Base-by-base conservation (phyloP, 1,284 basidiomycete species). In the Cronartium ribicola region DNA sequence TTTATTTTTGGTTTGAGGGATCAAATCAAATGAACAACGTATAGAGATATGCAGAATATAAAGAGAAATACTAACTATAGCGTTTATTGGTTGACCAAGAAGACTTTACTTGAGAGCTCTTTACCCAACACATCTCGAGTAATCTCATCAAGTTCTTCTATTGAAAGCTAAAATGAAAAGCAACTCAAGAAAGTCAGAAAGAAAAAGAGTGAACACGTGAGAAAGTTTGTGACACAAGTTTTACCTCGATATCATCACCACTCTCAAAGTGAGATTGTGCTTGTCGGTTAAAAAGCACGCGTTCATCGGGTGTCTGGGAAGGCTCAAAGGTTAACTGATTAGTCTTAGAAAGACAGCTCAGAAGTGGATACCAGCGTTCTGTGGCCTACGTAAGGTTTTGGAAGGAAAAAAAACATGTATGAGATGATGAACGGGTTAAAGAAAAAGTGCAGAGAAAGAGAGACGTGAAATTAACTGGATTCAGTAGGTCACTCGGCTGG, bases 401-500 rank as follows among this genome's bases (percentile, higher is more conserved):
- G 8, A 46, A 46, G 17, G 17, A 46, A 46, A 46, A 17, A 46
- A 46, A 46, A 46, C 10, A 46, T 46, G 44, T 8, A 8, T 8
- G 17, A 17, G 8, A 8, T 46, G 17, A 46, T 46, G 8, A 46
- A 46, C 8, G 8, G 48, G 11, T 51, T 4, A 17, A 4, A 20
- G 11, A 51, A 20, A 51, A 20, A 51, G 14, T 11, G 48, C 14
- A 51, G 4, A 51, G 48, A 51, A 51, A 51, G 20, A 17, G 17
- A 17, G 17, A 46, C 8, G 20, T 4, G 10, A 68, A 17, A 79
- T 85, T 79, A 77, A 92, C 90, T 8, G 94, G 92, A 82, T 99
- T 95, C 13, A 89, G 87, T 6, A 99, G 85, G 79, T 87, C 91
- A 4, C 92, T 94, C 0, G 96, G 95, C 0, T 84, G 81, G 78